These are phyloP conservation scores for Solanum corneliomulleri DNA, from an alignment of 257 asterid species.

Conservation along the genomic window DNA sequence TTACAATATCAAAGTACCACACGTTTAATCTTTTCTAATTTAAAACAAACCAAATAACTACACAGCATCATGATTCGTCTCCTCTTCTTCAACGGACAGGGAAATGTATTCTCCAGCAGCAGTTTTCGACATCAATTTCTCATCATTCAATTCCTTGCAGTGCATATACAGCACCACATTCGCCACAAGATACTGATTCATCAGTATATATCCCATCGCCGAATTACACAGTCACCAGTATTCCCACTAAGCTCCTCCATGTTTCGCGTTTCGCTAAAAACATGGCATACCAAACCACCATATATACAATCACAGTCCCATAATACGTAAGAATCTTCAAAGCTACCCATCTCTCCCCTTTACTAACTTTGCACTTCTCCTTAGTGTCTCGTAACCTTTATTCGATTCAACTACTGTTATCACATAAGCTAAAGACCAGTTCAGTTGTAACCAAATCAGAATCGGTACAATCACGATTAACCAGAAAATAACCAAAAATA, in stretches of 20 bases:
- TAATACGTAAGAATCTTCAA: not conserved
- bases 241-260: not conserved
- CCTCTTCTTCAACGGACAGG: not conserved
- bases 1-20: not conserved
- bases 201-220: not conserved
- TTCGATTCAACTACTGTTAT: not conserved
- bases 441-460: not conserved
- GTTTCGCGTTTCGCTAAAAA: constrained; percentile 16
- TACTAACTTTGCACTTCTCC: not conserved
- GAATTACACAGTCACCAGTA: not conserved
- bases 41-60: not conserved
- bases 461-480: not conserved
- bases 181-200: not conserved
- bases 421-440: not conserved
- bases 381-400: not conserved
- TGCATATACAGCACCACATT: not conserved
- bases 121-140: not conserved
- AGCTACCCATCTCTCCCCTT: not conserved
- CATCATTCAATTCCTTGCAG: not conserved
- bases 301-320: constrained; percentile 23
- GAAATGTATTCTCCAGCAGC: not conserved
- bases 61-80: not conserved
- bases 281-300: constrained; percentile 15
- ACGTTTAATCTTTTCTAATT: not conserved
- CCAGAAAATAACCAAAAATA: not conserved